These are phyloP conservation scores for Ceratocystis cacaofunesta DNA, from an alignment of 2,329 filamentous ascomycete species.

Conservation along the genomic window DNA sequence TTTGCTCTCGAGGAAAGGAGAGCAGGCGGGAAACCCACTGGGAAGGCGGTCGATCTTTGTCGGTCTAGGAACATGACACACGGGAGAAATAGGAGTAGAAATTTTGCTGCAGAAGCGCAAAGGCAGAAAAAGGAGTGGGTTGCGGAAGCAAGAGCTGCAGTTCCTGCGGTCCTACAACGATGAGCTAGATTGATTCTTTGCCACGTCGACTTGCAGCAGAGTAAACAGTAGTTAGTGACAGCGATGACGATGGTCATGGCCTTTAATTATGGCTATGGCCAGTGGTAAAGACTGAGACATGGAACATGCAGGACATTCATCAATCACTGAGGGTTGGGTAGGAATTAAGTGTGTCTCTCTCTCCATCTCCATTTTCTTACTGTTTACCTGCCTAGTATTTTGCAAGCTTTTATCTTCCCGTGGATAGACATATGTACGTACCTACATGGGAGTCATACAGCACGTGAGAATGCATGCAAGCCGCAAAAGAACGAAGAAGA, in stretches of 20 bases:
- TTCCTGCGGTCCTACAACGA: background rate
- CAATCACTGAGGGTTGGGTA: background rate
- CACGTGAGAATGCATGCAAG: constrained; percentile 2
- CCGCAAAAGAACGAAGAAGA: background rate
- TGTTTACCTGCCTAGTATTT: background rate
- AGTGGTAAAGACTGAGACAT: background rate
- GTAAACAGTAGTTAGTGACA: background rate
- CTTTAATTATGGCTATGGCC: background rate
- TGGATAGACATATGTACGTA: background rate
- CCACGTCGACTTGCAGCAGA: background rate
- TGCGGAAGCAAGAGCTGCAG: background rate
- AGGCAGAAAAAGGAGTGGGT: background rate
- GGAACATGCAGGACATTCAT: background rate
- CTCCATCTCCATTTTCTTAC: background rate
- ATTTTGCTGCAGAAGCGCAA: background rate
- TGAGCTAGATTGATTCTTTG: background rate
- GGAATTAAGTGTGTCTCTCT: background rate
- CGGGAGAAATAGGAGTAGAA: background rate
- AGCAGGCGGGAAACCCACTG: background rate
- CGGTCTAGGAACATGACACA: background rate
- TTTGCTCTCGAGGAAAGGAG: background rate
- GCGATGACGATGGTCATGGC: background rate
- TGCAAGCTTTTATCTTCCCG: background rate
- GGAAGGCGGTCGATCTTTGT: background rate
- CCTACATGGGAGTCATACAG: background rate